These are phyloP conservation scores for Heliamphora exappendiculata DNA, from an alignment of 148 eudicot species.

Conservation along the genomic window DNA sequence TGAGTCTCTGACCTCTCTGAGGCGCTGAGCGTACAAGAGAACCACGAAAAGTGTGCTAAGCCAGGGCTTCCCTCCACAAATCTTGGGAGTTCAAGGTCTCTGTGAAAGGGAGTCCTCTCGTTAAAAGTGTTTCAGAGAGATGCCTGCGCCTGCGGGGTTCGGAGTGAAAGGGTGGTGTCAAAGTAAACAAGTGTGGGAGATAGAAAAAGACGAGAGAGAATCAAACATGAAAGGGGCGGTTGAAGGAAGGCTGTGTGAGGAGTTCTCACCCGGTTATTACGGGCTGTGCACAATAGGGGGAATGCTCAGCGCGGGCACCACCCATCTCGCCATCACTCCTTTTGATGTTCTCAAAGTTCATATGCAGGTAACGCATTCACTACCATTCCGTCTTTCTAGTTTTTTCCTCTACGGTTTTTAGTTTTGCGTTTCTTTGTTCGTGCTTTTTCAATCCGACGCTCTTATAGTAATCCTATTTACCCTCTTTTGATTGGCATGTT, in stretches of 20 bases:
- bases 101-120: too few species aligned
- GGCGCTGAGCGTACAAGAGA: neutral
- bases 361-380: conserved; percentile 67
- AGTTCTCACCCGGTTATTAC: conserved; percentile 63
- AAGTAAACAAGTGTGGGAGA: neutral
- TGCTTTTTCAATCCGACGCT: neutral
- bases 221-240: conserved; percentile 20
- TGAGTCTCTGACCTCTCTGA: too few species aligned
- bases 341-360: conserved; percentile 94
- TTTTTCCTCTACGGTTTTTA: neutral
- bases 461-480: too few species aligned
- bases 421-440: neutral
- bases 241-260: conserved; percentile 43
- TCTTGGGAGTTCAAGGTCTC: too few species aligned
- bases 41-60: neutral
- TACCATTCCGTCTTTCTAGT: neutral
- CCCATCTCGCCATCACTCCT: conserved; percentile 87
- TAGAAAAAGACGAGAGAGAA: neutral
- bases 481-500: neutral
- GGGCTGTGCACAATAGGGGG: conserved; percentile 76
- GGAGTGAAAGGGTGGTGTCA: neutral
- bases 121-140: too few species aligned
- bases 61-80: too few species aligned
- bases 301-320: conserved; percentile 82
- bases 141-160: neutral